Base-by-base conservation (phyloP, 768 basidiomycete species). In the Lactarius sp. region DNA sequence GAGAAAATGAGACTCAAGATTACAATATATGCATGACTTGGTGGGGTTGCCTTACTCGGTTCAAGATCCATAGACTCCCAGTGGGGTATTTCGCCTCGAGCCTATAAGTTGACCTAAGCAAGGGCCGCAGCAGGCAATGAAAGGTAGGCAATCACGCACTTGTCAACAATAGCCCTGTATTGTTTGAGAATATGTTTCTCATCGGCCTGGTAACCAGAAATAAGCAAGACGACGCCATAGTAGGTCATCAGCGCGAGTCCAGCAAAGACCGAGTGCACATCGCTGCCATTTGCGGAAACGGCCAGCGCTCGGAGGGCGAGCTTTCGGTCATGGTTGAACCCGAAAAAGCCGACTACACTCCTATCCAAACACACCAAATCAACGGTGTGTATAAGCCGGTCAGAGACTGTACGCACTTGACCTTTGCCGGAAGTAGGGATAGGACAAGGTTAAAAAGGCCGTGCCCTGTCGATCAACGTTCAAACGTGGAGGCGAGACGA, bases 241-340 rank as follows among this genome's bases (percentile, higher is more conserved):
- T 91, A 92, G 3, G 88, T 87, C 88, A 93, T 92, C 8, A 93
- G 73, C 0, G 88, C 82, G n/a, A 92, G 75, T 14, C 89, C 87
- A 27, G 90, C 80, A 70, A 92, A 92, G 12, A 88, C 83, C 7
- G 84, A 77, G 75, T 93, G 91, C 1, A 88, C 84, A 65, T 92
- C 91, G 4, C 76, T 75, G 68, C 82, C 83, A 3, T 80, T 77
- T 4, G 88, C 87, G 7, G 87, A 81, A 18, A 92, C 82, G 0
- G 85, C 81, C 2, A 92, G 77, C 0, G 90, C 86, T 52, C 80
- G 81, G 22, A 92, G 76, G 0, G 87, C 90, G 0, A 88, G 76
- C 59, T 79, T 80, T 31, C 89, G 76, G 69, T 92, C 88, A 60
- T 87, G 81, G 57, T 86, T 84, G 75, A 86, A 92, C 0, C 90